Evolutionary conservation across 1,284 basidiomycete genomes (phyloP).

Genomic region (Clitocybe nebularis): DNA sequence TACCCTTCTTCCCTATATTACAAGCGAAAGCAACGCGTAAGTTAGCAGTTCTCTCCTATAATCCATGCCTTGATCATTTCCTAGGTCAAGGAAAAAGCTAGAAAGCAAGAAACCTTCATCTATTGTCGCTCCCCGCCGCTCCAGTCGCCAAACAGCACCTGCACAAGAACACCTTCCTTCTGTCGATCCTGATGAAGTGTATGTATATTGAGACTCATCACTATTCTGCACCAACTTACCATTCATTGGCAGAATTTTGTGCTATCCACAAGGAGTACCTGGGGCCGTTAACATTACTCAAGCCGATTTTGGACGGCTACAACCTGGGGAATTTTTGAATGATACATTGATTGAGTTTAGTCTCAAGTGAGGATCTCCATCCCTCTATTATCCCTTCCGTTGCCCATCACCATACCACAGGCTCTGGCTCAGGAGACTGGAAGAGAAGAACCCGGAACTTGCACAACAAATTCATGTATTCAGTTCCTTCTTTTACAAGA

Average conservation of each 20-base stretch:
- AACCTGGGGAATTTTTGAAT: conserved; percentile 84
- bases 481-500: conserved; percentile 97
- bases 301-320: conserved; percentile 72
- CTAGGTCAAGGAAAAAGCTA: no score
- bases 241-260: conserved; percentile 60
- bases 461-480: conserved; percentile 85
- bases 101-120: conserved; percentile 4
- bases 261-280: conserved; percentile 66
- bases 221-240: conserved; percentile 6
- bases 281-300: conserved; percentile 77
- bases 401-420: conserved; percentile 33
- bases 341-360: conserved; percentile 97
- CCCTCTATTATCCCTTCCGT: conserved; percentile 3
- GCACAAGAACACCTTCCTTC: conserved; percentile 23
- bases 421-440: conserved; percentile 61
- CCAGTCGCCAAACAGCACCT: conserved; percentile 19
- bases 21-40: no score
- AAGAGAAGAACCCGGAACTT: conserved; percentile 50
- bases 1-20: no score
- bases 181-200: conserved; percentile 64
- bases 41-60: background rate
- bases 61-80: no score
- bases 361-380: conserved; percentile 61
- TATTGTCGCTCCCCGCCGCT: conserved; percentile 25
- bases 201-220: conserved; percentile 21